A percentile compares a stretch with the other conserved stretches of the same genome.
phyloP scores from a whole-genome alignment of 306 rosid species.

The Rosa multiflora region DNA sequence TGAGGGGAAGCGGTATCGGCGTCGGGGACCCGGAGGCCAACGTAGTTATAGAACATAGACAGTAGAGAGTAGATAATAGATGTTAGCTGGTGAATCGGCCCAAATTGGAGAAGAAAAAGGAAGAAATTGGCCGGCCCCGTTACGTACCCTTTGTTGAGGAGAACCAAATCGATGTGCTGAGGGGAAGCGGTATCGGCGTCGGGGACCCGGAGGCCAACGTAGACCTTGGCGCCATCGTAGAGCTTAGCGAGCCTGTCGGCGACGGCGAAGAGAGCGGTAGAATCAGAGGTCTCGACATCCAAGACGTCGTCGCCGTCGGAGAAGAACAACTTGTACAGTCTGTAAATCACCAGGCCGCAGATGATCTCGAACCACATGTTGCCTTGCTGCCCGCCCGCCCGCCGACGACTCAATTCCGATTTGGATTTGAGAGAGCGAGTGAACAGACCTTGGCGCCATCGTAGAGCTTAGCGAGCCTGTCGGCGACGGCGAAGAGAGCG shows the following conservation, averaged over 20 bases:
- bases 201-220: conserved; percentile 85
- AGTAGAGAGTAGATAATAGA: neutral
- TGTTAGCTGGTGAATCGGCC: neutral
- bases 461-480: conserved; percentile 66
- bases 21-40: conserved; percentile 95
- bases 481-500: conserved; percentile 69
- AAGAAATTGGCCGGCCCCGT: too few species aligned
- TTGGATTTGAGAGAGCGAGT: too few species aligned
- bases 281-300: conserved; percentile 63
- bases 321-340: conserved; percentile 46
- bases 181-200: conserved; percentile 77
- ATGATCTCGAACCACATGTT: conserved; percentile 67
- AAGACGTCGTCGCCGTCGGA: conserved; percentile 53
- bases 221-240: conserved; percentile 61
- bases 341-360: conserved; percentile 59
- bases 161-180: conserved; percentile 74
- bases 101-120: neutral
- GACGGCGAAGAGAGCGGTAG: conserved; percentile 60
- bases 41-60: neutral
- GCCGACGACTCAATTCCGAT: neutral
- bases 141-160: conserved; percentile 46
- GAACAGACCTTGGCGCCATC: too few species aligned
- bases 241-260: conserved; percentile 71
- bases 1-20: conserved; percentile 72
- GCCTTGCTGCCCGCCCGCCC: neutral